Conservation (phyloP, 768 basidiomycete genomes). For the Royoungia palumana region DNA sequence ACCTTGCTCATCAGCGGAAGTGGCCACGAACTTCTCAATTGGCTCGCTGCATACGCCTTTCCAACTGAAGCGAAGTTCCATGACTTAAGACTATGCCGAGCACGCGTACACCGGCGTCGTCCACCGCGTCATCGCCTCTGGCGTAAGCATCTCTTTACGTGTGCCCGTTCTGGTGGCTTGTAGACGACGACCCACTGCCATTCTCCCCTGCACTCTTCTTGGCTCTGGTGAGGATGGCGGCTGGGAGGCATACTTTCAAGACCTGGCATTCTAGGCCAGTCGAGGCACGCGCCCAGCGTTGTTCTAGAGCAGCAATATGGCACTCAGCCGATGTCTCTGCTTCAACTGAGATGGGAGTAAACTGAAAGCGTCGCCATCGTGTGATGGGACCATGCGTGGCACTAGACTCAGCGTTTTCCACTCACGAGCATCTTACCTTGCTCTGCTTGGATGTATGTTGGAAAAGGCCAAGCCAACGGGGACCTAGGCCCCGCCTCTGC, state of each 20-base stretch:
- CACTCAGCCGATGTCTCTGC: conserved; percentile 71
- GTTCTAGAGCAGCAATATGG: no score
- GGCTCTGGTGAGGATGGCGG: conserved; percentile 70
- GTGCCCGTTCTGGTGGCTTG: conserved; percentile 4
- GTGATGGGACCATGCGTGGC: conserved; percentile 71
- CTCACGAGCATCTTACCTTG: conserved; percentile 77
- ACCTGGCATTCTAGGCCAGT: no score
- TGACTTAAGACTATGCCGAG: conserved; percentile 65
- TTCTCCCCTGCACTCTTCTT: no score
- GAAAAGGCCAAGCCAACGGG: conserved; percentile 20
- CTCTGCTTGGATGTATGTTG: conserved; percentile 58
- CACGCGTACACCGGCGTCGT: conserved; percentile 71
- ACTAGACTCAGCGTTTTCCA: conserved; percentile 79
- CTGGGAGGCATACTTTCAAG: conserved; percentile 95
- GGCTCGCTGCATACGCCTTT: conserved; percentile 83
- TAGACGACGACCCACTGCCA: conserved; percentile 93
- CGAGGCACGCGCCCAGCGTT: no score
- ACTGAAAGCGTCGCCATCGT: conserved; percentile 70
- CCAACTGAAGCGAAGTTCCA: conserved; percentile 79
- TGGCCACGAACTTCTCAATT: conserved; percentile 83
- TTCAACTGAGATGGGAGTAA: conserved; percentile 45
- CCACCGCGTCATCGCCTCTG: conserved; percentile 64
- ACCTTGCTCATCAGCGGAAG: conserved; percentile 54
- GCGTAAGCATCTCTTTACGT: conserved; percentile 49
- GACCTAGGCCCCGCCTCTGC: conserved; percentile 19